phyloP scores from a whole-genome alignment of 805 yeast species.

The Sungouiozyma ichnusensis region DNA sequence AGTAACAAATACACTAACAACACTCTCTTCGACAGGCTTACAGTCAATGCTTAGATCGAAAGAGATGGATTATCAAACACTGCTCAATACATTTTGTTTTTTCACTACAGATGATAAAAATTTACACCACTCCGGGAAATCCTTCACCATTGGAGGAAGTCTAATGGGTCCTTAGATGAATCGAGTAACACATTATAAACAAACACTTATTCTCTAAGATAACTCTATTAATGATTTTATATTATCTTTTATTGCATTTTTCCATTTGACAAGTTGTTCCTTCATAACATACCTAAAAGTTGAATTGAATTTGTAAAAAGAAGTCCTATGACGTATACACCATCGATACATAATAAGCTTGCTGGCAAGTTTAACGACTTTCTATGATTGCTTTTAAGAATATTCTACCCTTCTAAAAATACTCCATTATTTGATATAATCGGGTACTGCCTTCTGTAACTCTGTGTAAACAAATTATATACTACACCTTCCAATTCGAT shows the following conservation, averaged over 20 bases:
- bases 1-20: neutral
- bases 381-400: neutral
- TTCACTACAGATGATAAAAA: constrained; percentile 7
- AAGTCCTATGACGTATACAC: neutral
- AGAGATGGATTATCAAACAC: constrained; percentile 19
- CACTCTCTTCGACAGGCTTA: neutral
- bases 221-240: too few species aligned
- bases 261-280: too few species aligned
- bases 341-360: neutral
- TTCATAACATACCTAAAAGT: too few species aligned
- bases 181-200: neutral
- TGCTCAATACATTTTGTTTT: constrained; percentile 22
- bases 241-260: too few species aligned
- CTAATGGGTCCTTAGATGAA: neutral
- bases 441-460: too few species aligned
- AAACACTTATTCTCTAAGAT: too few species aligned
- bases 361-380: neutral
- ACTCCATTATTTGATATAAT: too few species aligned
- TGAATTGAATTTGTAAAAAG: too few species aligned
- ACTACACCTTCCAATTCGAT: too few species aligned
- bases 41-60: constrained; percentile 1
- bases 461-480: too few species aligned
- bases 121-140: neutral
- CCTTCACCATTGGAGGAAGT: neutral
- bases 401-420: neutral